Evolutionary conservation across 139 green algal species (phyloP).

Genomic region (Chlamydomonas applanata): DNA sequence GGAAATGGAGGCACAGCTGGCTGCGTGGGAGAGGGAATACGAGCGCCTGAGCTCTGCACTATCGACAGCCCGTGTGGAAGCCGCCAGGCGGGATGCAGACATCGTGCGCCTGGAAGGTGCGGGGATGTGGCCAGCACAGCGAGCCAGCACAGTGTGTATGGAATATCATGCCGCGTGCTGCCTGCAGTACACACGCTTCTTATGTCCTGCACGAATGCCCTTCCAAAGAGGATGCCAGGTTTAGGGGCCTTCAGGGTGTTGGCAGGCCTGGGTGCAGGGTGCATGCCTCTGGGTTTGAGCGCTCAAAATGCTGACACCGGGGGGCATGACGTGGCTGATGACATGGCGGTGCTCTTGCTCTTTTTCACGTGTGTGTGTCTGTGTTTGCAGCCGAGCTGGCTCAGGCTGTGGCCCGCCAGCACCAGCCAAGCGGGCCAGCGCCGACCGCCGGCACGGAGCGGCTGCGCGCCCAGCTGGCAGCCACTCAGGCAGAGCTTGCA

Average conservation of each 20-base stretch:
- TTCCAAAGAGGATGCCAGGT: too few species aligned
- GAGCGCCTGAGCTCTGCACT: not conserved
- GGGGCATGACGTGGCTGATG: too few species aligned
- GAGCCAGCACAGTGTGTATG: too few species aligned
- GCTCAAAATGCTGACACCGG: too few species aligned
- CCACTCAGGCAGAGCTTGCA: slow-evolving; percentile 24
- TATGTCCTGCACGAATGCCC: too few species aligned
- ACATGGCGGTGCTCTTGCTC: too few species aligned
- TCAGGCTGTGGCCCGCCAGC: not conserved
- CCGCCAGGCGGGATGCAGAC: slow-evolving; percentile 8
- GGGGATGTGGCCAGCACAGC: not conserved
- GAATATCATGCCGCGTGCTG: too few species aligned
- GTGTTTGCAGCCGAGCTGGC: slow-evolving; percentile 13
- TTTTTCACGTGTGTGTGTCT: too few species aligned
- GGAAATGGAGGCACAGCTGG: slow-evolving; percentile 4
- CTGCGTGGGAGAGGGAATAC: slow-evolving; percentile 3
- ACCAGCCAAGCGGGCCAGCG: not conserved
- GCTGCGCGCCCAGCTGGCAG: slow-evolving; percentile 27
- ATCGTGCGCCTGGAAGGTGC: slow-evolving; percentile 1
- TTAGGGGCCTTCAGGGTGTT: too few species aligned
- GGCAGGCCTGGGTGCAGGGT: too few species aligned
- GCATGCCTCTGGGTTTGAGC: too few species aligned
- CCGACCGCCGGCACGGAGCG: not conserved
- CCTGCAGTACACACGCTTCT: too few species aligned
- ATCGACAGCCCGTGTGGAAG: not conserved